A percentile compares a stretch with the other conserved stretches of the same genome.
phyloP scores from a whole-genome alignment of 2,329 filamentous ascomycete species.

The Onygenales sp. region DNA sequence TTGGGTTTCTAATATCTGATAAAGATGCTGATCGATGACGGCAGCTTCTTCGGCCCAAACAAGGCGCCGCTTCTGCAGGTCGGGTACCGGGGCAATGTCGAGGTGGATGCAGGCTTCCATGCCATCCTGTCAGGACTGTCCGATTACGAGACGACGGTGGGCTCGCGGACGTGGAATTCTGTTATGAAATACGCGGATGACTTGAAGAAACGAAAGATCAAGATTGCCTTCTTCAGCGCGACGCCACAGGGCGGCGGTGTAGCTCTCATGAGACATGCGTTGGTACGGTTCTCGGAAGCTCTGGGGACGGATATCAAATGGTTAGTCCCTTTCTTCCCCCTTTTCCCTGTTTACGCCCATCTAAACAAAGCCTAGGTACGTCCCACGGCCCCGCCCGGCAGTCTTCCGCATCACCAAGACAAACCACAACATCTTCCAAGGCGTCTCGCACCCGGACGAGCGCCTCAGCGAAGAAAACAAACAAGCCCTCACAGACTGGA shows the following conservation, averaged over 20 bases:
- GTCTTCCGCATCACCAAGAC: slow-evolving; percentile 80
- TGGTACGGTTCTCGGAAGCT: slow-evolving; percentile 60
- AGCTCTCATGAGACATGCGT: slow-evolving; percentile 69
- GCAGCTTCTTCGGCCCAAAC: slow-evolving; percentile 62
- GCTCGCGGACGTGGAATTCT: slow-evolving; percentile 53
- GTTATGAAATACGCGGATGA: slow-evolving; percentile 54
- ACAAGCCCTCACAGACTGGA: slow-evolving; percentile 59
- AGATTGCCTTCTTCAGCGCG: slow-evolving; percentile 68
- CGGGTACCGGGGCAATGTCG: slow-evolving; percentile 57
- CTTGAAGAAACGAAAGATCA: slow-evolving; percentile 54
- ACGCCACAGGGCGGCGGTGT: slow-evolving; percentile 78
- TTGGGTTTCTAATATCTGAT: not conserved
- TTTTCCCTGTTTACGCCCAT: not conserved
- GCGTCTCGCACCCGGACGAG: slow-evolving; percentile 57
- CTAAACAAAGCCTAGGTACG: slow-evolving; percentile 39
- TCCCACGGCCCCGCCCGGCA: slow-evolving; percentile 68
- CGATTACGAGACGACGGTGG: slow-evolving; percentile 54
- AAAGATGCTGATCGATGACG: slow-evolving; percentile 2
- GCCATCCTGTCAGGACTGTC: slow-evolving; percentile 50
- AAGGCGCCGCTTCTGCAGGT: slow-evolving; percentile 58
- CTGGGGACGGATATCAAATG: slow-evolving; percentile 62
- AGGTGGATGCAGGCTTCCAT: slow-evolving; percentile 58
- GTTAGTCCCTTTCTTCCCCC: slow-evolving; percentile 39
- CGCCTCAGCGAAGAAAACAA: slow-evolving; percentile 56
- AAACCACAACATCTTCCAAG: slow-evolving; percentile 81